A percentile compares a stretch with the other conserved stretches of the same genome.
Evolutionary conservation across 2,329 filamentous ascomycete species (phyloP).

Genomic region (Aspergillus viridinutans): DNA sequence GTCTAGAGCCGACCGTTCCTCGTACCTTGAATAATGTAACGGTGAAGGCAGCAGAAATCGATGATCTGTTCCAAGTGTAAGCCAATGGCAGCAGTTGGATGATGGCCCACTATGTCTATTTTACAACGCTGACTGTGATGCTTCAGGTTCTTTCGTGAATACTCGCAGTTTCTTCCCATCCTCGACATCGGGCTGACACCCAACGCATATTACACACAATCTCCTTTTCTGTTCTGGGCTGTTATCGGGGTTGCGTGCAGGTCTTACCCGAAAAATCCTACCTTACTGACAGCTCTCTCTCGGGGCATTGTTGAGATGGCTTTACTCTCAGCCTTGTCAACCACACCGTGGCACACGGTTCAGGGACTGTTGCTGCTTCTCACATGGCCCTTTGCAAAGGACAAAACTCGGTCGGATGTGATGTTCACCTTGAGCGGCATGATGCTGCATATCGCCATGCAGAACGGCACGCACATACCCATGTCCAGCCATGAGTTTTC

Average conservation of each 20-base stretch:
- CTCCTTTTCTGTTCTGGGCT: constrained; percentile 80
- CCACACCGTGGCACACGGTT: constrained; percentile 31
- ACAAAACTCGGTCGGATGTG: constrained; percentile 28
- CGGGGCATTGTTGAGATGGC: constrained; percentile 34
- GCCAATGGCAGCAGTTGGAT: neutral
- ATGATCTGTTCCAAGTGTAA: constrained; percentile 37
- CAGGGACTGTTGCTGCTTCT: constrained; percentile 36
- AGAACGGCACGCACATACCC: constrained; percentile 41
- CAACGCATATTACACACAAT: constrained; percentile 71
- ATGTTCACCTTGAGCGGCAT: constrained; percentile 35
- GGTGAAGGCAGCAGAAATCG: constrained; percentile 31
- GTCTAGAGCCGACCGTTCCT: constrained; percentile 21
- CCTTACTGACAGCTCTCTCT: constrained; percentile 32
- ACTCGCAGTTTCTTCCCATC: constrained; percentile 37
- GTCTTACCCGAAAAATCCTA: constrained; percentile 37
- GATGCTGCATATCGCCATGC: constrained; percentile 41
- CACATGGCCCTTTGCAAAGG: constrained; percentile 40
- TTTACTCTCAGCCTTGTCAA: constrained; percentile 29
- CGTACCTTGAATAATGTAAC: constrained; percentile 28
- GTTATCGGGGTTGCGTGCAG: constrained; percentile 42
- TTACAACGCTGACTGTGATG: neutral
- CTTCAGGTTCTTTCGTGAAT: constrained; percentile 35
- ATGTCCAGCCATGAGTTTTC: constrained; percentile 42
- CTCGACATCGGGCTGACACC: constrained; percentile 53
- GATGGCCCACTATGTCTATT: neutral